Evolutionary conservation across 139 green algal species (phyloP), one percentile per base, ranked within the genome.

Genomic region (Tetraselmis striata): DNA sequence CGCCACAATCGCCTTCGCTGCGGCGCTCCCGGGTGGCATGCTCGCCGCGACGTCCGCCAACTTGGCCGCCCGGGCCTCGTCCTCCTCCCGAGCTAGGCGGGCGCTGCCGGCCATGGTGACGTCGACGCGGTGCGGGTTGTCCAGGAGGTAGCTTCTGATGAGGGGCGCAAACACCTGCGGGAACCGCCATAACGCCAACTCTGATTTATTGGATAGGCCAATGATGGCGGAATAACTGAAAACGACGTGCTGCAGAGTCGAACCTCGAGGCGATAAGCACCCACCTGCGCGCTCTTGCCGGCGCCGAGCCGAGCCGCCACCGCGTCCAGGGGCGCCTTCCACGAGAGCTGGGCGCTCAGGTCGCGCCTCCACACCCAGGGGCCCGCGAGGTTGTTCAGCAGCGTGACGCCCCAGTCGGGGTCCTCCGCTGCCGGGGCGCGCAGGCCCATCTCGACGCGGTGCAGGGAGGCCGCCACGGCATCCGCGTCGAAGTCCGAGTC

Each of bases 111-210:
- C 11, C 45, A 67, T 25, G 45, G 45, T 67, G 45, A 67, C 45
- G 45, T 67, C 45, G 11, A 67, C 45, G 45, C 45, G 45, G 92
- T 99, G 96, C 22, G 81, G 83, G 92, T 99, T 99, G 82, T 94
- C 85, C 32, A 99, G 89, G 74, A 99, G 84, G 89, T 95, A 97
- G 83, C 93, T 92, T 5, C 85, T 77, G 80, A 99, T 96, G 22
- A 99, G 88, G 27, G 94, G 94, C 1, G 91, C 90, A 86, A 99
- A 99, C 75, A 99, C 94, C 45, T n/a, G n/a, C n/a, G n/a, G n/a
- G n/a, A n/a, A n/a, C n/a, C n/a, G n/a, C n/a, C n/a, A n/a, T n/a
- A n/a, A n/a, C n/a, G n/a, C n/a, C n/a, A n/a, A n/a, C n/a, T n/a
- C n/a, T n/a, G n/a, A n/a, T n/a, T n/a, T n/a, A n/a, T n/a, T n/a